Base-by-base conservation (phyloP, 2,329 filamentous ascomycete genomes). In the Ophiosphaerella korrae region DNA sequence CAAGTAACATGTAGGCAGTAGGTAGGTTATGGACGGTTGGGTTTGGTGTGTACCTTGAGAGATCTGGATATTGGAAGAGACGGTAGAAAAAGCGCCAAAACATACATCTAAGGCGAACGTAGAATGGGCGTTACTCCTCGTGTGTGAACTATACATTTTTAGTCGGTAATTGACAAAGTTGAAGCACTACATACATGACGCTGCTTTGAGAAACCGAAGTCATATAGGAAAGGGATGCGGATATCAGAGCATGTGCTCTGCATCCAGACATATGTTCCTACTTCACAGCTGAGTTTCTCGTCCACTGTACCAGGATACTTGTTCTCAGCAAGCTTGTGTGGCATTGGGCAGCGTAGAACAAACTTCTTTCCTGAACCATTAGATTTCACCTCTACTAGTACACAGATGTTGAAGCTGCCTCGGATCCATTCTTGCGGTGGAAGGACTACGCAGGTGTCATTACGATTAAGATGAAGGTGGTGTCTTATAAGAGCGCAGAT, bases 341-440 rank as follows among this genome's bases (percentile, higher is more conserved):
- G 51, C 50, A 52, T 48, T 23, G 45, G 34, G 43, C 45, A 48
- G 33, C 50, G 50, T 7, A 52, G 13, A 35, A 52, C 63, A n/a
- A 74, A 39, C 35, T 62, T 69, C 45, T 54, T 42, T 14, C 40
- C 9, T 46, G 32, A 50, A 48, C 42, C n/a, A 38, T 53, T 47
- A 18, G 59, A 67, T 31, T 45, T 44, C 50, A 71, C 62, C 42
- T 67, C 56, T 16, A 74, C 51, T 37, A 62, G 62, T 42, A 75
- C 61, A 52, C 67, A 75, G 24, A 74, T 47, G 56, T 75, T 74
- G 56, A 74, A 74, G 59, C 59, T 62, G n/a, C 72, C 70, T 40
- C 60, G 53, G 34, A 72, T 66, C 70, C 66, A 74, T 53, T 58
- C 41, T 13, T 60, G 37, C 43, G 45, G 52, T 33, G 50, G 53